Evolutionary conservation across 768 basidiomycete species (phyloP).

Genomic region (Russula ochroleuca): DNA sequence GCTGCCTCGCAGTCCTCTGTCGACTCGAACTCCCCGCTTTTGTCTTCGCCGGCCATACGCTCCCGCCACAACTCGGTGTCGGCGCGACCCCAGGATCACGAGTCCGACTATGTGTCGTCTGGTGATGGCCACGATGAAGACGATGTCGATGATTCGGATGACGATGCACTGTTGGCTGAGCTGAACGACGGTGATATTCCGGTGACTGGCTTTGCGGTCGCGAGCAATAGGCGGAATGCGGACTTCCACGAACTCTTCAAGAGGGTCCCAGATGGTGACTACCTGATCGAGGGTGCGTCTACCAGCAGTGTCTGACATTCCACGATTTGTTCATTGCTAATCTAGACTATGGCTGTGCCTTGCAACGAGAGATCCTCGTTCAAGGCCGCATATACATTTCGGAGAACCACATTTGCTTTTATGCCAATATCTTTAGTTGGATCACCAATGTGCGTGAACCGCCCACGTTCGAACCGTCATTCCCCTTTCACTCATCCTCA

Average conservation of each 20-base stretch:
- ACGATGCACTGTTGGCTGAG: slow-evolving; percentile 29
- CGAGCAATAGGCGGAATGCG: slow-evolving; percentile 87
- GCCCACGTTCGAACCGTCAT: not conserved
- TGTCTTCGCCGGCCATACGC: slow-evolving; percentile 24
- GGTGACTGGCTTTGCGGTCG: slow-evolving; percentile 95
- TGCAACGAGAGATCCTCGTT: slow-evolving; percentile 93
- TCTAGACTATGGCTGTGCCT: slow-evolving; percentile 93
- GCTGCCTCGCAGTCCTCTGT: slow-evolving; percentile 25
- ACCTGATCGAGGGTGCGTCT: slow-evolving; percentile 88
- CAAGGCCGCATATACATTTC: slow-evolving; percentile 97
- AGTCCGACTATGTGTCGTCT: slow-evolving; percentile 27
- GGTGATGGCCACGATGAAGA: slow-evolving; percentile 30
- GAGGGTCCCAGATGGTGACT: slow-evolving; percentile 88
- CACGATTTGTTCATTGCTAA: slow-evolving; percentile 7
- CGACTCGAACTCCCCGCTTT: slow-evolving; percentile 20
- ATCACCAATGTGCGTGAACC: slow-evolving; percentile 77
- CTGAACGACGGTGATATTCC: slow-evolving; percentile 74
- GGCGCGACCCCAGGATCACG: slow-evolving; percentile 29
- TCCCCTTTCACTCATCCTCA: not conserved
- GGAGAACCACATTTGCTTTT: slow-evolving; percentile 99
- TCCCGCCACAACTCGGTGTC: slow-evolving; percentile 30
- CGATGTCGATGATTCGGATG: slow-evolving; percentile 35
- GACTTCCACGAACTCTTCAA: slow-evolving; percentile 96
- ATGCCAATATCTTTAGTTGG: slow-evolving; percentile 99
- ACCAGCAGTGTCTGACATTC: slow-evolving; percentile 5